Conservation (phyloP, 495 filamentous ascomycete species). For the Trichoderma erinaceum region DNA sequence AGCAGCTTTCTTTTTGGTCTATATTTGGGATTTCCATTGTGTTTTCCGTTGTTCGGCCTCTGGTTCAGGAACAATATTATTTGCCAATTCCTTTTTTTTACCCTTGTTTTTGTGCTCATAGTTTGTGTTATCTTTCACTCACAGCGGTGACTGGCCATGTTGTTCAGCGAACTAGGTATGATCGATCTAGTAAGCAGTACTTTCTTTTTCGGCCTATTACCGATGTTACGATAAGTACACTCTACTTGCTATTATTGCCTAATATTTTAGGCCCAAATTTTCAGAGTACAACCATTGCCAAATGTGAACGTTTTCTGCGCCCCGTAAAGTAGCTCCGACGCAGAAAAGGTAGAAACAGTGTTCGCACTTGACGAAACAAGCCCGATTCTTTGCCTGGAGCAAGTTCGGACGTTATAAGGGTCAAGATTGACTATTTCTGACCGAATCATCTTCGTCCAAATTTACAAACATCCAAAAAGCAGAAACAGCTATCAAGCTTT, state of each 20-base stretch:
- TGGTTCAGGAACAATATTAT: too few species aligned
- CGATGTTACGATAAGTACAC: too few species aligned
- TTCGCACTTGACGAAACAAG: not conserved
- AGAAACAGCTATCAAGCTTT: not conserved
- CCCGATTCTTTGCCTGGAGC: slow-evolving; percentile 1
- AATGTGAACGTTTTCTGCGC: not conserved
- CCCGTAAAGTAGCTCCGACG: not conserved
- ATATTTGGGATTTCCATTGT: too few species aligned
- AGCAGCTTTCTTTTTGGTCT: too few species aligned
- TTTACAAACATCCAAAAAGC: not conserved
- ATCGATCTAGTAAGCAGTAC: too few species aligned
- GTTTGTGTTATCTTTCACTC: too few species aligned
- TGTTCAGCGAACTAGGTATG: too few species aligned
- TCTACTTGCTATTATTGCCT: not conserved
- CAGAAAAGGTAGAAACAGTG: not conserved
- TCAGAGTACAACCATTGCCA: not conserved
- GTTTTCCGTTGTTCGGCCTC: too few species aligned
- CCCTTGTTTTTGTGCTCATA: too few species aligned
- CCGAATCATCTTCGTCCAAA: not conserved
- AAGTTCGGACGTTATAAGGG: not conserved
- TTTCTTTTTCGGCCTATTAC: too few species aligned
- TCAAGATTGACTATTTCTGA: not conserved
- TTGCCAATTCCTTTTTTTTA: too few species aligned
- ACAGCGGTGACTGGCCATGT: too few species aligned
- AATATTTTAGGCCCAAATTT: not conserved